Conservation (phyloP, 352 stramenopile species). For the Pythium biforme region DNA sequence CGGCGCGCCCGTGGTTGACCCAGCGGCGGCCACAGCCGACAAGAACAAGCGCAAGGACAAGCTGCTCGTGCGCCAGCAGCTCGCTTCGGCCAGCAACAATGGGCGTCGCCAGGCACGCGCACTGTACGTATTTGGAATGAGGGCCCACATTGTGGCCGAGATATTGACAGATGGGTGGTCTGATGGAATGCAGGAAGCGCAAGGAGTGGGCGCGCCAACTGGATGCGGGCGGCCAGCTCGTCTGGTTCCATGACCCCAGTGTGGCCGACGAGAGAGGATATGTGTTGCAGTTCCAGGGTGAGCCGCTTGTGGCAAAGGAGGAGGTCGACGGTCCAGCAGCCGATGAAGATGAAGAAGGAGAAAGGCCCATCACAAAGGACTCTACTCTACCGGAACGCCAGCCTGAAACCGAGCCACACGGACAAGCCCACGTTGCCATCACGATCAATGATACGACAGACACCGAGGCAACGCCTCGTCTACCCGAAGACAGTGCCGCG, state of each 20-base stretch:
- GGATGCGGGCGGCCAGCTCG: slow-evolving; percentile 22
- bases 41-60: slow-evolving; percentile 15
- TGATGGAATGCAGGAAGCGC: slow-evolving; percentile 16
- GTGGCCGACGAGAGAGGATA: slow-evolving; percentile 4
- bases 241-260: slow-evolving; percentile 18
- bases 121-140: slow-evolving; percentile 1
- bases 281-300: slow-evolving; percentile 10
- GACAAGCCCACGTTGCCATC: slow-evolving; percentile 2
- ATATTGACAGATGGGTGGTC: neutral
- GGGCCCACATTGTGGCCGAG: neutral
- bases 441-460: neutral
- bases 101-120: slow-evolving; percentile 13
- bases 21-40: neutral
- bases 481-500: no score
- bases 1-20: slow-evolving; percentile 16
- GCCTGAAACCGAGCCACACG: slow-evolving; percentile 3
- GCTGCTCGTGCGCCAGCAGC: slow-evolving; percentile 15
- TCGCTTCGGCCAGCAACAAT: slow-evolving; percentile 13
- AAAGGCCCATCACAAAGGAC: no score
- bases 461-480: no score
- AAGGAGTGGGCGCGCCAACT: slow-evolving; percentile 30
- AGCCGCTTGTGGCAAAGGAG: slow-evolving; percentile 1
- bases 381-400: neutral
- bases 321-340: neutral
- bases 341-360: neutral